Conservation (phyloP, 768 basidiomycete genomes). For the Suillus americanus region DNA sequence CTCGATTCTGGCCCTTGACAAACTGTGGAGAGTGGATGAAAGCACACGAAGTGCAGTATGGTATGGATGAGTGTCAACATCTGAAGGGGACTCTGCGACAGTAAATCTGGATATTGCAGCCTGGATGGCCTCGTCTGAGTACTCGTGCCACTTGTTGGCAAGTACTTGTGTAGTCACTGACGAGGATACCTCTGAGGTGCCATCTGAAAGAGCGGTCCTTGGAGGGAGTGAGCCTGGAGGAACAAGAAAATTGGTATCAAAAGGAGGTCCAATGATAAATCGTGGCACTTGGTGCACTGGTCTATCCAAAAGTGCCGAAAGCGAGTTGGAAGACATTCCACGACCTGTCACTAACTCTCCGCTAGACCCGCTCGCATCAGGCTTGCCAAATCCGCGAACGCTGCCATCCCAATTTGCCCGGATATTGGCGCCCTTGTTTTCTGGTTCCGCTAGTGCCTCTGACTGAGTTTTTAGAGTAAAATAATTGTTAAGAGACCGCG, state of each 20-base stretch:
- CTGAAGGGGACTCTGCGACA: conserved; percentile 45
- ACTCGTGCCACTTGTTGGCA: conserved; percentile 73
- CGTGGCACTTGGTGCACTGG: conserved; percentile 25
- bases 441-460: conserved; percentile 40
- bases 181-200: conserved; percentile 13
- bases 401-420: conserved; percentile 50
- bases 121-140: conserved; percentile 74
- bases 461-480: conserved; percentile 63
- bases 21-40: conserved; percentile 61
- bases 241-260: conserved; percentile 30
- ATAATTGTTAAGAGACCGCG: conserved; percentile 48
- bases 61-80: conserved; percentile 54
- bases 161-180: conserved; percentile 50
- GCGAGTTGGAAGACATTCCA: conserved; percentile 34
- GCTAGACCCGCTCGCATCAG: conserved; percentile 31
- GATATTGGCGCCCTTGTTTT: conserved; percentile 23
- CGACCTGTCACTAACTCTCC: conserved; percentile 20
- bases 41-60: conserved; percentile 67
- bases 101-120: conserved; percentile 54
- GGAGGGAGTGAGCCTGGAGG: conserved; percentile 34
- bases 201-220: conserved; percentile 12
- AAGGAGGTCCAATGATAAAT: conserved; percentile 44
- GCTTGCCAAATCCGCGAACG: conserved; percentile 55
- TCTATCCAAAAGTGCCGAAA: conserved; percentile 43
- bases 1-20: conserved; percentile 57